Conservation (phyloP, 208 protist genomes). For the Trichomonas tenax region DNA sequence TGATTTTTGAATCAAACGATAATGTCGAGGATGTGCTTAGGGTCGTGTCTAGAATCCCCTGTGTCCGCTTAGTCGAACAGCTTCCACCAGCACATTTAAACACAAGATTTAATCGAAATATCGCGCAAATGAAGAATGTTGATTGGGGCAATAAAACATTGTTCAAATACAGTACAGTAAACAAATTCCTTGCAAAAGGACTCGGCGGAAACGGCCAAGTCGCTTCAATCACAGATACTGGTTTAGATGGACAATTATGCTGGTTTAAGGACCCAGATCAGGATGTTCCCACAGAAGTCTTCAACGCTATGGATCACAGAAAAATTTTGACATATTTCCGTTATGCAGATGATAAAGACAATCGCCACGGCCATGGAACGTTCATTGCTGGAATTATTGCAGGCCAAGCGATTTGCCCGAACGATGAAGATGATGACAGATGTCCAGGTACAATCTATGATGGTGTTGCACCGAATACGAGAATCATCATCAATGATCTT, state of each 20-base stretch:
- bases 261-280: neutral
- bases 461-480: neutral
- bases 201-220: neutral
- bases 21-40: neutral
- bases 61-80: neutral
- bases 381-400: slow-evolving; percentile 1
- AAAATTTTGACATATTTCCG: neutral
- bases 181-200: neutral
- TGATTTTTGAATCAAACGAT: neutral
- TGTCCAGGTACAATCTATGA: neutral
- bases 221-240: neutral
- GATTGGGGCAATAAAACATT: neutral
- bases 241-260: neutral
- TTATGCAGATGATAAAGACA: neutral
- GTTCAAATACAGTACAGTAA: neutral
- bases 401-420: neutral
- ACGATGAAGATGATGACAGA: neutral
- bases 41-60: neutral
- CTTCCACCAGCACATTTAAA: neutral
- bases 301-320: neutral
- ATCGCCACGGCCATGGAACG: neutral
- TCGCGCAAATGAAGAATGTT: neutral
- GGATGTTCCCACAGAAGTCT: neutral
- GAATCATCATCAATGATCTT: neutral
- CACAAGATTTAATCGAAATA: neutral